phyloP scores from a whole-genome alignment of 2,329 filamentous ascomycete species.

The Daldinia sp. region DNA sequence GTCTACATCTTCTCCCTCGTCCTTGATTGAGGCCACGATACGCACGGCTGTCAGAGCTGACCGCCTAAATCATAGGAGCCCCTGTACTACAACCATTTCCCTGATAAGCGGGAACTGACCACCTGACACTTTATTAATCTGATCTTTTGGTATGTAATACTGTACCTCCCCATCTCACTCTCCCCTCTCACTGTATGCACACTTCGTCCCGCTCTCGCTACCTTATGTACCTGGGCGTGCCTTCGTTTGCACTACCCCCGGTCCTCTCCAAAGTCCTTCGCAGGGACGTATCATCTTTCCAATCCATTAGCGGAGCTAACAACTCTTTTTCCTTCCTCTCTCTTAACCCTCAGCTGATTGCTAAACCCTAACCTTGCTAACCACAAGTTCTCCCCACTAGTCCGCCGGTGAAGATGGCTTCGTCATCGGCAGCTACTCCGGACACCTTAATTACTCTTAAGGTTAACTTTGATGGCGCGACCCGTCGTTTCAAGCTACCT shows the following conservation, averaged over 20 bases:
- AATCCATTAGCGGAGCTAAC: background rate
- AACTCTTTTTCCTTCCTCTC: background rate
- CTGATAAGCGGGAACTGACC: conserved; percentile 36
- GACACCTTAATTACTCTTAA: conserved; percentile 89
- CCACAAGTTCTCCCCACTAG: conserved; percentile 14
- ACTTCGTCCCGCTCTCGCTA: conserved; percentile 1
- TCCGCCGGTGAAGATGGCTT: conserved; percentile 52
- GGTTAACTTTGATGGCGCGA: conserved; percentile 79
- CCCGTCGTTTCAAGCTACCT: conserved; percentile 88
- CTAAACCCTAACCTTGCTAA: conserved; percentile 16
- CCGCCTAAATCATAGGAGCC: conserved; percentile 36
- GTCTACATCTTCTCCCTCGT: conserved; percentile 11
- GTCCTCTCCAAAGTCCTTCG: conserved; percentile 16
- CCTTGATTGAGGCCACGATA: conserved; percentile 36
- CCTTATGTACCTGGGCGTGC: background rate
- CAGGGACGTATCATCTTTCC: conserved; percentile 7
- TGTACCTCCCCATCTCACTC: background rate
- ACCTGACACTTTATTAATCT: conserved; percentile 39
- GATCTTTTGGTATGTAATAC: conserved; percentile 30
- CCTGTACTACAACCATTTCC: conserved; percentile 25
- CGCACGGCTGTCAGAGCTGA: conserved; percentile 27
- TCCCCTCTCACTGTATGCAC: conserved; percentile 17
- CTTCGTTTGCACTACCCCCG: conserved; percentile 15
- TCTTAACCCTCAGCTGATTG: background rate
- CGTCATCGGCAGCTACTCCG: conserved; percentile 55